These are phyloP conservation scores for Marasmius sp. DNA, from an alignment of 1,284 basidiomycete species.

Conservation along the genomic window DNA sequence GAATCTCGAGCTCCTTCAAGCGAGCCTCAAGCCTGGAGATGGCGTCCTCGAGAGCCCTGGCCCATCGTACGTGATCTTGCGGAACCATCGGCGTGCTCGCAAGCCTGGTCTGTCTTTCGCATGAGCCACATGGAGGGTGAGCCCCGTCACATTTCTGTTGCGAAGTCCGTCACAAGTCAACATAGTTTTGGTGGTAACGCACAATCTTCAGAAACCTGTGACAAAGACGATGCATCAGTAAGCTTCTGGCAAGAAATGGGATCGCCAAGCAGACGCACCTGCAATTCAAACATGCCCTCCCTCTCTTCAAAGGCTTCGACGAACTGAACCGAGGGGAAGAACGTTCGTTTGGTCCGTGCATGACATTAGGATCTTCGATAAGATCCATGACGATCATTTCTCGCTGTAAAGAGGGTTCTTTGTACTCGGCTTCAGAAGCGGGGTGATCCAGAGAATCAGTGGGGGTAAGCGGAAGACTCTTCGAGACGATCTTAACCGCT, in stretches of 20 bases:
- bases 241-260: background rate
- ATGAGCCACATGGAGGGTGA: slow-evolving; percentile 18
- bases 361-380: slow-evolving; percentile 95
- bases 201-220: slow-evolving; percentile 17
- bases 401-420: slow-evolving; percentile 84
- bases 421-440: slow-evolving; percentile 64
- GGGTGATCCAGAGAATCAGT: slow-evolving; percentile 69
- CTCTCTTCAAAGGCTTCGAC: slow-evolving; percentile 15
- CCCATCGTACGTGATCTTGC: slow-evolving; percentile 15
- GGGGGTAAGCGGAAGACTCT: slow-evolving; percentile 70
- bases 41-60: slow-evolving; percentile 14
- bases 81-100: slow-evolving; percentile 20
- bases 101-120: slow-evolving; percentile 16
- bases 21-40: slow-evolving; percentile 17
- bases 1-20: slow-evolving; percentile 16
- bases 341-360: slow-evolving; percentile 50
- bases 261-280: slow-evolving; percentile 3
- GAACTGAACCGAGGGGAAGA: background rate
- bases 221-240: background rate
- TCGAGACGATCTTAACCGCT: slow-evolving; percentile 96
- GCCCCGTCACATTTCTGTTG: slow-evolving; percentile 19
- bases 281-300: slow-evolving; percentile 17
- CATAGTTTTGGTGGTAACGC: background rate
- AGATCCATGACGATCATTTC: slow-evolving; percentile 99
- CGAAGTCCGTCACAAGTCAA: background rate